Percentiles rank a stretch among this genome's conserved stretches.
These are phyloP conservation scores for Calvatia gigantea DNA, from an alignment of 768 basidiomycete species.

Conservation along the genomic window DNA sequence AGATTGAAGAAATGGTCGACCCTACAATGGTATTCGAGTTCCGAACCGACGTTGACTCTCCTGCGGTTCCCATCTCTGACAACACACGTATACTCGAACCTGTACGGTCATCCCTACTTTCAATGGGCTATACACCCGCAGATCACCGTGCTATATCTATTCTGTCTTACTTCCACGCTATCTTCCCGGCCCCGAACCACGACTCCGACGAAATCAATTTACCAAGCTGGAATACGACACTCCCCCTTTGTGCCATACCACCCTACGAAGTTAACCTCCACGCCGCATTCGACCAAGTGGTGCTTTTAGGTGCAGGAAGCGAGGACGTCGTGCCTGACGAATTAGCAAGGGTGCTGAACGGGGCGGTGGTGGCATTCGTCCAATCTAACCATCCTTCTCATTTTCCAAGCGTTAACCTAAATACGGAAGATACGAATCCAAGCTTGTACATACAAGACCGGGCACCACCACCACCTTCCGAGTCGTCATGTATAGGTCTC, in stretches of 20 bases:
- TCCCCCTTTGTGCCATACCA: constrained; percentile 61
- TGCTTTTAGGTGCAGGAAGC: constrained; percentile 67
- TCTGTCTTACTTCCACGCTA: constrained; percentile 76
- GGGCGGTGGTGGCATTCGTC: constrained; percentile 76
- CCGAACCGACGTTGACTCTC: constrained; percentile 21
- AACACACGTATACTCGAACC: constrained; percentile 41
- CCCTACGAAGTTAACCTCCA: constrained; percentile 72
- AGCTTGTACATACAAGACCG: constrained; percentile 56
- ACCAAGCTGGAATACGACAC: constrained; percentile 58
- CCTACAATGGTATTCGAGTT: constrained; percentile 61
- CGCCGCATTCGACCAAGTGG: constrained; percentile 55
- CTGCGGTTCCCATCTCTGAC: not conserved
- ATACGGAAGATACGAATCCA: not conserved
- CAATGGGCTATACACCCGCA: constrained; percentile 46
- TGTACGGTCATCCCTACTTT: constrained; percentile 38
- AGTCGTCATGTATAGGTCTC: constrained; percentile 70
- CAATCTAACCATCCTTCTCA: constrained; percentile 10
- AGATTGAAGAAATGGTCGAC: constrained; percentile 63
- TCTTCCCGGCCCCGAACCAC: constrained; percentile 22
- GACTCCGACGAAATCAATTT: constrained; percentile 34
- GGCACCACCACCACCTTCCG: constrained; percentile 50
- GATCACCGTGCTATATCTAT: constrained; percentile 71
- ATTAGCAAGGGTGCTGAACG: constrained; percentile 69
- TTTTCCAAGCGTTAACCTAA: not conserved
- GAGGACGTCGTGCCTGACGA: constrained; percentile 80